Evolutionary conservation across 768 basidiomycete species (phyloP).

Genomic region (Tulasnella sp.): DNA sequence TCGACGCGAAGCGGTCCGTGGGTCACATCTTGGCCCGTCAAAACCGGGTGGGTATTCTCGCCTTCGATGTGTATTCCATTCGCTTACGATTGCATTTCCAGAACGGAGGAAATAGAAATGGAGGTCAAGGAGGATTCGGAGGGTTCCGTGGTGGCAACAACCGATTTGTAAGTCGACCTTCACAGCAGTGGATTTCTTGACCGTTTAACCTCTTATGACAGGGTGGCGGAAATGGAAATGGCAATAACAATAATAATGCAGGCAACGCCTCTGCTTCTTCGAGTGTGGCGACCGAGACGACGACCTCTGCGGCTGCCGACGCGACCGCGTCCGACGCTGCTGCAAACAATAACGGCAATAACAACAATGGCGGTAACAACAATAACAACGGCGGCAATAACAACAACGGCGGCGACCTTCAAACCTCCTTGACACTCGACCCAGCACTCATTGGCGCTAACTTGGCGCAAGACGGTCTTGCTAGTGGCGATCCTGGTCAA

Average conservation of each 20-base stretch:
- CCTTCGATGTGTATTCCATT: not conserved
- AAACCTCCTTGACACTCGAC: slow-evolving; percentile 41
- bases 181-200: not conserved
- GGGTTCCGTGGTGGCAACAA: too few species aligned
- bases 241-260: slow-evolving; percentile 15
- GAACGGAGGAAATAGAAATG: slow-evolving; percentile 4
- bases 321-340: slow-evolving; percentile 18
- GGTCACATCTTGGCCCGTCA: not conserved
- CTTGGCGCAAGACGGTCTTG: slow-evolving; percentile 40
- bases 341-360: slow-evolving; percentile 7
- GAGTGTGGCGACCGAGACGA: slow-evolving; percentile 18
- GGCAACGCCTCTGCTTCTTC: slow-evolving; percentile 18
- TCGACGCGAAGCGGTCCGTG: not conserved
- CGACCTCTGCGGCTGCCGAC: slow-evolving; percentile 13
- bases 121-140: slow-evolving; percentile 4
- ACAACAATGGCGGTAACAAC: not conserved
- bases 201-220: not conserved
- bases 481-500: slow-evolving; percentile 34
- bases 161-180: not conserved
- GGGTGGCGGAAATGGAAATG: slow-evolving; percentile 7
- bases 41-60: not conserved
- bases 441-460: slow-evolving; percentile 38
- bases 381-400: not conserved
- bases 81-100: not conserved
- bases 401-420: slow-evolving; percentile 30